phyloP scores from a whole-genome alignment of 2,329 filamentous ascomycete species.

The Penicillium olsonii region DNA sequence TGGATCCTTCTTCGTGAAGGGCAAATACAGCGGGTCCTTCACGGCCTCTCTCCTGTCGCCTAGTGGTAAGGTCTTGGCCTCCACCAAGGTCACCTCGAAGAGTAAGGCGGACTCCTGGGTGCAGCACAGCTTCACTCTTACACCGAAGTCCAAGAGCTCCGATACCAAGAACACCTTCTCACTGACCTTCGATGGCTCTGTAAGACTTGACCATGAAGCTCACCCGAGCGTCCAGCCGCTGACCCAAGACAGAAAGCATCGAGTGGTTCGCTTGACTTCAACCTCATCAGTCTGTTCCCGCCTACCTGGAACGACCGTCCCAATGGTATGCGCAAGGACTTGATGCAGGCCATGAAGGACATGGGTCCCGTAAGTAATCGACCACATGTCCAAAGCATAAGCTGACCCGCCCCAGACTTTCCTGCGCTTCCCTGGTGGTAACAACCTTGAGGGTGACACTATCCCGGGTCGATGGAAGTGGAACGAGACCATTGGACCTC shows the following conservation, averaged over 20 bases:
- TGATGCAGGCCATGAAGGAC: constrained; percentile 46
- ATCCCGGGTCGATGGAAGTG: constrained; percentile 49
- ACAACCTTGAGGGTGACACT: constrained; percentile 50
- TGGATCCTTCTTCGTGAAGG: constrained; percentile 53
- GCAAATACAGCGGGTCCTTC: constrained; percentile 36
- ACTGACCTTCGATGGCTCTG: constrained; percentile 51
- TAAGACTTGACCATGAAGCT: constrained; percentile 7
- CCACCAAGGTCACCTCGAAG: constrained; percentile 33
- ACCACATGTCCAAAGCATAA: neutral
- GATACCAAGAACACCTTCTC: constrained; percentile 53
- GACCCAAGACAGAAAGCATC: constrained; percentile 30
- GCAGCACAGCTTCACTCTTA: constrained; percentile 42
- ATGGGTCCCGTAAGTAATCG: constrained; percentile 22
- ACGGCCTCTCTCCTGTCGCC: constrained; percentile 43
- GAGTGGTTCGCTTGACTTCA: constrained; percentile 50
- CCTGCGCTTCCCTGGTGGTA: constrained; percentile 55
- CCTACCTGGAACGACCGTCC: constrained; percentile 56
- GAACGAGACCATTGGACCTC: constrained; percentile 54
- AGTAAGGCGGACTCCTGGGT: constrained; percentile 41
- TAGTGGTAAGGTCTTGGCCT: constrained; percentile 41
- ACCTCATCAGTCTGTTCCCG: constrained; percentile 56
- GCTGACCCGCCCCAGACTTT: constrained; percentile 35
- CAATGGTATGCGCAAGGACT: constrained; percentile 54
- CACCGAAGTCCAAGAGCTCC: constrained; percentile 21
- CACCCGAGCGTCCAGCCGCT: neutral